Percentiles rank a stretch among this genome's conserved stretches.
phyloP scores from a whole-genome alignment of 805 yeast genomes.

The Candida argentea region DNA sequence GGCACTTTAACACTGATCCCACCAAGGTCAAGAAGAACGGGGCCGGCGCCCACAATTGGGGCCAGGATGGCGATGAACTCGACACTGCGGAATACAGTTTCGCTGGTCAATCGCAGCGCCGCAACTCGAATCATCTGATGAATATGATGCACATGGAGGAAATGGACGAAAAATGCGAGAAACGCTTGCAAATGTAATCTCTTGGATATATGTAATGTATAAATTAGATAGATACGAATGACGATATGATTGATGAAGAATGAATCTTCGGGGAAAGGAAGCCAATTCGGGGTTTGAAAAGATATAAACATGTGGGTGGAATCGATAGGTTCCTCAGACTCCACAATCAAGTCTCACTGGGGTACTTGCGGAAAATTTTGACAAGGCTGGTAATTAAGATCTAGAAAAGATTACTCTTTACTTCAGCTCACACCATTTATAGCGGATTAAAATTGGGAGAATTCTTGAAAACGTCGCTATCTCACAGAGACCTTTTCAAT shows the following conservation, averaged over 20 bases:
- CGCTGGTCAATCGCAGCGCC: slow-evolving; percentile 17
- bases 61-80: slow-evolving; percentile 69
- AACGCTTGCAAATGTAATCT: slow-evolving; percentile 4
- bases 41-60: slow-evolving; percentile 86
- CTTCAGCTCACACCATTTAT: no score
- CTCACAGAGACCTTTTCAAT: neutral
- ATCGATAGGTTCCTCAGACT: no score
- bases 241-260: neutral
- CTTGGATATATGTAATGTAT: no score
- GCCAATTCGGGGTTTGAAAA: neutral
- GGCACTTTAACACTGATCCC: slow-evolving; percentile 60
- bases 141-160: slow-evolving; percentile 19
- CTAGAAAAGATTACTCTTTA: no score
- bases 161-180: slow-evolving; percentile 14
- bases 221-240: no score
- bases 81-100: slow-evolving; percentile 36
- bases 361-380: no score
- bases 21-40: slow-evolving; percentile 74
- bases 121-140: slow-evolving; percentile 30
- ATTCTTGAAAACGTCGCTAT: no score
- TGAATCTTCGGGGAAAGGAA: neutral
- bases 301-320: neutral
- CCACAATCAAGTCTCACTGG: no score
- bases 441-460: no score
- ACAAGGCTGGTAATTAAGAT: no score